Percentiles rank a stretch among this genome's conserved stretches.
phyloP scores from a whole-genome alignment of 225 moss, liverwort and hornwort genomes.

The Pseudisothecium myosuroides region DNA sequence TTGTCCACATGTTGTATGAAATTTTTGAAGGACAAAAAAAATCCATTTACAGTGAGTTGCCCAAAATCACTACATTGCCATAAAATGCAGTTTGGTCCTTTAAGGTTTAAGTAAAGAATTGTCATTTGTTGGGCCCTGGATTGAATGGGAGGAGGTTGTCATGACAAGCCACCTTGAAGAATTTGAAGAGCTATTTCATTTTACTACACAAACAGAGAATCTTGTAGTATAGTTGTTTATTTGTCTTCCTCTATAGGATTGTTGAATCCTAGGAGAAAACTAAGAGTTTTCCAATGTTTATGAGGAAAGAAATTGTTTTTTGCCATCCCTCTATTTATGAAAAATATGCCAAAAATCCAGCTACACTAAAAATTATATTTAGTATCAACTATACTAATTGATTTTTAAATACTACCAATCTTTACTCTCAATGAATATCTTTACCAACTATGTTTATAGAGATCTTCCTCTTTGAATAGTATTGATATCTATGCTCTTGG shows the following conservation, averaged over 20 bases:
- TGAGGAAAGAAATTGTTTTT: background rate
- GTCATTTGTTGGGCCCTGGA: background rate
- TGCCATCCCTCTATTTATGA: background rate
- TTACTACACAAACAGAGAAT: fast-evolving
- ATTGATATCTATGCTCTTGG: background rate
- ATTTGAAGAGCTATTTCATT: background rate
- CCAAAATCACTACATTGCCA: too few species aligned
- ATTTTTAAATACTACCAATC: background rate
- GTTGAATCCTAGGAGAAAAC: background rate
- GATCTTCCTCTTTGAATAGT: background rate
- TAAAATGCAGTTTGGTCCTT: too few species aligned
- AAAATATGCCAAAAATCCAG: background rate
- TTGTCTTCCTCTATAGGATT: background rate
- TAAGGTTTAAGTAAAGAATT: background rate
- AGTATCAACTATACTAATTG: background rate
- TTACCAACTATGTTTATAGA: background rate
- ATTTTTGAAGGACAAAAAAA: too few species aligned
- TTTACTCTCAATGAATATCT: background rate
- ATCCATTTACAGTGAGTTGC: too few species aligned
- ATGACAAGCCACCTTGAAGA: fast-evolving
- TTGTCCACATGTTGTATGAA: too few species aligned
- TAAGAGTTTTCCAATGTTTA: background rate
- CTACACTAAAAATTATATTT: background rate
- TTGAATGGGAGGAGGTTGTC: background rate
- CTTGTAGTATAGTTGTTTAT: background rate